Conservation (phyloP, 495 filamentous ascomycete genomes). For the Rhypophila decipiens region DNA sequence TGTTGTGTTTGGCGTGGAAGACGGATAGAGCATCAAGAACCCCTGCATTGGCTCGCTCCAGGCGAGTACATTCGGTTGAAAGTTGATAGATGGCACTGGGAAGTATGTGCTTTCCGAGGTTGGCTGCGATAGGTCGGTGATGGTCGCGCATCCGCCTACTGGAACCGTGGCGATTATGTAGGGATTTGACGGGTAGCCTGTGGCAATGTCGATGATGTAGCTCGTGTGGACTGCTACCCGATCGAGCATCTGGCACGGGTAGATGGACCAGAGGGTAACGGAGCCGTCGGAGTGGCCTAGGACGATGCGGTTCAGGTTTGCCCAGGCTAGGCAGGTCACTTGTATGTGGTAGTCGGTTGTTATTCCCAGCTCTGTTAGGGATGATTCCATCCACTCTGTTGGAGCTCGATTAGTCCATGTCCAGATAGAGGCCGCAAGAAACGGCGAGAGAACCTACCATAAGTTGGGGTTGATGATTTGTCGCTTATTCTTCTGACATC, state of each 20-base stretch:
- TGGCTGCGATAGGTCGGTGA: conserved; percentile 40
- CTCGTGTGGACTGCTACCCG: conserved; percentile 37
- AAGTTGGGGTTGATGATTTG: conserved; percentile 15
- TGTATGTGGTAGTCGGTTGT: conserved; percentile 34
- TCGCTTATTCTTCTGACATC: conserved; percentile 22
- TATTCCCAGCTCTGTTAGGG: conserved; percentile 34
- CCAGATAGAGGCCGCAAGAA: background rate
- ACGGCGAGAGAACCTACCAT: conserved; percentile 24
- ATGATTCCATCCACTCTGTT: conserved; percentile 32
- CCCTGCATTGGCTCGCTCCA: conserved; percentile 43
- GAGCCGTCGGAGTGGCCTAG: conserved; percentile 44
- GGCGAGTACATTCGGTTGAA: conserved; percentile 40
- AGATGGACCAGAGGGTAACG: conserved; percentile 42
- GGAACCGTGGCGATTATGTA: conserved; percentile 39
- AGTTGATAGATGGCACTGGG: conserved; percentile 35
- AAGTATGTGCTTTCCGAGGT: conserved; percentile 41
- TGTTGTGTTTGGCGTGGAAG: conserved; percentile 39
- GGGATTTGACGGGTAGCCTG: conserved; percentile 40
- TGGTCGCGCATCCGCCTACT: conserved; percentile 36
- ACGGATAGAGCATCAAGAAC: conserved; percentile 39
- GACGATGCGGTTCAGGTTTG: conserved; percentile 40
- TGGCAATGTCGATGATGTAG: conserved; percentile 41
- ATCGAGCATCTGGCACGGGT: conserved; percentile 30
- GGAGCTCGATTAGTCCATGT: background rate
- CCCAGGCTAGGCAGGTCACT: conserved; percentile 43